Evolutionary conservation across 345 rosid species (phyloP).

Genomic region (Gossypium rotundifolium): DNA sequence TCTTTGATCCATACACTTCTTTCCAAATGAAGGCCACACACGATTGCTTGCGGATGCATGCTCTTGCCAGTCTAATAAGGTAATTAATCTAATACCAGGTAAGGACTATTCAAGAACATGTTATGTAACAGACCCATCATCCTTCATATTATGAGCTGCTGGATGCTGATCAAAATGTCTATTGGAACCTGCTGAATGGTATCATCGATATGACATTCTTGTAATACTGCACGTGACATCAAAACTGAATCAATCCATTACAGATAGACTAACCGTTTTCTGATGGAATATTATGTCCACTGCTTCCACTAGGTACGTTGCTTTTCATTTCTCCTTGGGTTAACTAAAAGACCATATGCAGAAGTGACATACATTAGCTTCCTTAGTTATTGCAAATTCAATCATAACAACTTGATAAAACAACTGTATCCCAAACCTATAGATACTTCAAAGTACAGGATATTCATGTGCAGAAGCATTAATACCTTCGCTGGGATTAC

Average conservation of each 20-base stretch:
- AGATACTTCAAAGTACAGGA: too few species aligned
- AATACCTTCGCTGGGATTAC: too few species aligned
- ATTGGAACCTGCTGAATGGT: conserved; percentile 29
- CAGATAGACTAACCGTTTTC: conserved; percentile 36
- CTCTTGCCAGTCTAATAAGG: not conserved
- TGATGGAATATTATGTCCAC: not conserved
- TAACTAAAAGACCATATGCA: too few species aligned
- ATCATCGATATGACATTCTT: not conserved
- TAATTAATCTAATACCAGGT: not conserved
- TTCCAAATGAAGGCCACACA: not conserved
- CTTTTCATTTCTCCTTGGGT: too few species aligned
- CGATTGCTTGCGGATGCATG: not conserved
- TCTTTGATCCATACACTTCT: not conserved
- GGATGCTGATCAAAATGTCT: conserved; percentile 34
- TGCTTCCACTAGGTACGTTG: too few species aligned
- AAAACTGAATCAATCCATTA: conserved; percentile 2
- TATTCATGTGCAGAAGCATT: too few species aligned
- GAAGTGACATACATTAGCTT: too few species aligned
- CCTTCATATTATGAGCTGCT: conserved; percentile 31
- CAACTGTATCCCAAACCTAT: too few species aligned
- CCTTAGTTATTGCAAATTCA: too few species aligned
- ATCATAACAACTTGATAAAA: too few species aligned
- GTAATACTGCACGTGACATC: conserved; percentile 1
- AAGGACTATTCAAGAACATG: not conserved
- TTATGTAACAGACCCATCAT: conserved; percentile 21